Conservation (phyloP, 208 protist species). For the Porcisia hertigi region DNA sequence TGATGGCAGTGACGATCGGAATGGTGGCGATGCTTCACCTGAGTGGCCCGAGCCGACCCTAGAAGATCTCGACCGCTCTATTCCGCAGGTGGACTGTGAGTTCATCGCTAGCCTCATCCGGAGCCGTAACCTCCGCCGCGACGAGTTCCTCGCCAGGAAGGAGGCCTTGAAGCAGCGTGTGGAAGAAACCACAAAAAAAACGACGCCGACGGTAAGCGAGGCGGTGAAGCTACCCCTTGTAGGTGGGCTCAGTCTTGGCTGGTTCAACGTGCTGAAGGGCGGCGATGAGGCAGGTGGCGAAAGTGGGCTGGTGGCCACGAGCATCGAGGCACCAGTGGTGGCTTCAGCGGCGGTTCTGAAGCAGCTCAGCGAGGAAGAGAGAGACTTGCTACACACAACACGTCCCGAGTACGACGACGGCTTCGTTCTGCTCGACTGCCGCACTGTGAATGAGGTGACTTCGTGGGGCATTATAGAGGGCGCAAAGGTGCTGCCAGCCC, state of each 20-base stretch:
- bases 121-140: constrained; percentile 45
- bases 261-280: constrained; percentile 12
- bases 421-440: constrained; percentile 79
- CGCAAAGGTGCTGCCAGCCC: constrained; percentile 79
- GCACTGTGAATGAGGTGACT: constrained; percentile 83
- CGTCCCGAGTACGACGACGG: constrained; percentile 79
- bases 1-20: not conserved
- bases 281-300: constrained; percentile 16
- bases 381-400: constrained; percentile 47
- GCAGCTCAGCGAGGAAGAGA: constrained; percentile 47
- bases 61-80: constrained; percentile 71
- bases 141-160: constrained; percentile 58
- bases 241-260: constrained; percentile 34
- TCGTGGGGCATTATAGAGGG: constrained; percentile 87
- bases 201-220: constrained; percentile 38
- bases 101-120: constrained; percentile 79
- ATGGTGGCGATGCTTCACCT: not conserved
- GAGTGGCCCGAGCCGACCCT: constrained; percentile 72
- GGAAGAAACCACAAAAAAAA: constrained; percentile 44
- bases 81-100: constrained; percentile 79
- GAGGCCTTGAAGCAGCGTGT: constrained; percentile 45
- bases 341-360: constrained; percentile 46
- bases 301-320: constrained; percentile 34
- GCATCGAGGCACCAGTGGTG: constrained; percentile 36
- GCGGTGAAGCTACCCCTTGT: constrained; percentile 37